These are phyloP conservation scores for Paraphoma sp. DNA, from an alignment of 2,329 filamentous ascomycete genomes.

Conservation along the genomic window DNA sequence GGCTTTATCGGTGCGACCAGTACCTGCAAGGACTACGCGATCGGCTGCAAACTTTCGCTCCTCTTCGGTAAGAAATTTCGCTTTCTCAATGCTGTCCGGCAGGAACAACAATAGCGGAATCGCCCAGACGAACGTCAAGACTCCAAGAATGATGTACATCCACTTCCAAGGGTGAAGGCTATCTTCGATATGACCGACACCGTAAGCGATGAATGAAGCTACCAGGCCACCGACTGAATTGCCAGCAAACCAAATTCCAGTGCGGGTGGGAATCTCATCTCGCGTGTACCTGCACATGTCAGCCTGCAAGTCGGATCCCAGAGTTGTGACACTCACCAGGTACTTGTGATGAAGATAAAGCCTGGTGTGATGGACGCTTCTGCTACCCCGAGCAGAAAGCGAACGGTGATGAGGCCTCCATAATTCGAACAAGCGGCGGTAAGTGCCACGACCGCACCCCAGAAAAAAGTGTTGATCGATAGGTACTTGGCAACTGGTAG, in stretches of 20 bases:
- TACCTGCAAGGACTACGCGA: conserved; percentile 31
- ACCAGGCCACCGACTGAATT: conserved; percentile 38
- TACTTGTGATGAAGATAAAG: conserved; percentile 35
- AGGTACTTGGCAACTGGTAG: conserved; percentile 34
- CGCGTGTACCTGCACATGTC: conserved; percentile 15
- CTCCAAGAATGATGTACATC: conserved; percentile 18
- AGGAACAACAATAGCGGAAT: conserved; percentile 43
- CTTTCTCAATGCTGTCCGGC: conserved; percentile 52
- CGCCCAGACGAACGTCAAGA: conserved; percentile 29
- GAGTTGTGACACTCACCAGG: conserved; percentile 25
- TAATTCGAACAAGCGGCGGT: conserved; percentile 23
- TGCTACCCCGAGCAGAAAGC: conserved; percentile 21
- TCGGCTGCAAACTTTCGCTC: conserved; percentile 32
- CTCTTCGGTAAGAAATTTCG: conserved; percentile 30
- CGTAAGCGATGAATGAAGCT: conserved; percentile 21
- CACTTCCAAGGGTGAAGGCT: neutral
- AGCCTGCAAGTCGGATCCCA: neutral
- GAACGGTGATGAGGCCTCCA: conserved; percentile 17
- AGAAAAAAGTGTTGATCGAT: conserved; percentile 20
- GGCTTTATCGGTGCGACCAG: conserved; percentile 24
- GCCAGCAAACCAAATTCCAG: conserved; percentile 49
- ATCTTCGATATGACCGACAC: conserved; percentile 19
- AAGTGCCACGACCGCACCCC: conserved; percentile 49
- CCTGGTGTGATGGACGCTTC: conserved; percentile 28
- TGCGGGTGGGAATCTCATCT: conserved; percentile 43